These are phyloP conservation scores for Cryptosporidium felis DNA, from an alignment of 169 alveolate genomes.

Conservation along the genomic window DNA sequence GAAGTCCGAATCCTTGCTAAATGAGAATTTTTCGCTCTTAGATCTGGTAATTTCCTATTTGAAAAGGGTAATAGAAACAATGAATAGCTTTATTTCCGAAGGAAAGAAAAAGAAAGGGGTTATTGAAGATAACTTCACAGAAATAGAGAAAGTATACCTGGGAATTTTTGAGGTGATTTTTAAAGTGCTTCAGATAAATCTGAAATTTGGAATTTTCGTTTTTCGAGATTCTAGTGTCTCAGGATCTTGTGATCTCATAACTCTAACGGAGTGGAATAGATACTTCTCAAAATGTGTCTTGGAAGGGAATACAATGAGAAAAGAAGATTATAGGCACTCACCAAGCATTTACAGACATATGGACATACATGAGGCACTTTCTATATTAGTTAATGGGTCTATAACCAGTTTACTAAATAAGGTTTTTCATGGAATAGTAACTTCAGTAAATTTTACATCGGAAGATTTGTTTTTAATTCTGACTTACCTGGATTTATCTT, in stretches of 20 bases:
- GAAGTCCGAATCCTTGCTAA: not conserved
- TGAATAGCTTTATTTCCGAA: not conserved
- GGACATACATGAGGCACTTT: conserved; percentile 21
- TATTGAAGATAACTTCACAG: not conserved
- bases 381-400: not conserved
- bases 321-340: not conserved
- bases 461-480: not conserved
- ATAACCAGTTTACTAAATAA: not conserved
- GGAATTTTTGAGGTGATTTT: not conserved
- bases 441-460: not conserved
- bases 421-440: not conserved
- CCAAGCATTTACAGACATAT: conserved; percentile 13
- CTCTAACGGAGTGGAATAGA: conserved; percentile 39
- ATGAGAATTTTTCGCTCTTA: not conserved
- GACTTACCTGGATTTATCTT: conserved; percentile 16
- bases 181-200: not conserved
- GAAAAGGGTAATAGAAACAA: not conserved
- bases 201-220: conserved; percentile 18
- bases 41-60: not conserved
- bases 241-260: not conserved
- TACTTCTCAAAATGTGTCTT: conserved; percentile 12
- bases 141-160: not conserved
- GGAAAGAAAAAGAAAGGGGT: not conserved
- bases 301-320: conserved; percentile 11
- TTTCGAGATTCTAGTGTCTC: not conserved